Conservation (phyloP, 495 filamentous ascomycete species). For the Xylaria scruposa region DNA sequence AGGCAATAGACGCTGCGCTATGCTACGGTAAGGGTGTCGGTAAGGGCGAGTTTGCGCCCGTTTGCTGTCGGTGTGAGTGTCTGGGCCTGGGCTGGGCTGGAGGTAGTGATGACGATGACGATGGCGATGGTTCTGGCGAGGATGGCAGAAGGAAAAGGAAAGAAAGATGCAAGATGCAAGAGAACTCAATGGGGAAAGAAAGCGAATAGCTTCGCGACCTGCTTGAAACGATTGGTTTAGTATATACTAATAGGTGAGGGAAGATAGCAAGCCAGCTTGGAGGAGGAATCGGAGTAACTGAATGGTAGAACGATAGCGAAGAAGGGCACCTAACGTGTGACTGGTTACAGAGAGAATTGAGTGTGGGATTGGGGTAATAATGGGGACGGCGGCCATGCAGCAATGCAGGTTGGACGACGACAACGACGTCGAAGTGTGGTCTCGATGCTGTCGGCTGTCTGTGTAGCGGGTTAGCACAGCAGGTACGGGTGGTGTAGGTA, state of each 20-base stretch:
- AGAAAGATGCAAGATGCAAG: neutral
- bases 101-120: constrained; percentile 1
- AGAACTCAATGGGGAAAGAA: constrained; percentile 27
- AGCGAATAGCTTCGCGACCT: constrained; percentile 16
- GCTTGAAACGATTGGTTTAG: constrained; percentile 16
- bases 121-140: neutral
- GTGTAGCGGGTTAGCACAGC: neutral
- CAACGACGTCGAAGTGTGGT: neutral
- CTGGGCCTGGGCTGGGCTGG: neutral
- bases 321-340: neutral
- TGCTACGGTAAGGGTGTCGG: neutral
- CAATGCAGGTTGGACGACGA: neutral
- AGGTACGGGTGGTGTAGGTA: neutral
- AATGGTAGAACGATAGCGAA: constrained; percentile 16
- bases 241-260: constrained; percentile 12
- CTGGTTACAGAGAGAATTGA: constrained; percentile 1
- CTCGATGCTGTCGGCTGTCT: neutral
- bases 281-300: constrained; percentile 2
- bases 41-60: constrained; percentile 11
- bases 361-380: constrained; percentile 7
- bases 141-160: constrained; percentile 4
- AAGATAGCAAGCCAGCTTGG: constrained; percentile 15
- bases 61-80: constrained; percentile 18
- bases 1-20: constrained; percentile 10
- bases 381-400: neutral